Conservation (phyloP, 306 rosid genomes). For the Quercus gilva region DNA sequence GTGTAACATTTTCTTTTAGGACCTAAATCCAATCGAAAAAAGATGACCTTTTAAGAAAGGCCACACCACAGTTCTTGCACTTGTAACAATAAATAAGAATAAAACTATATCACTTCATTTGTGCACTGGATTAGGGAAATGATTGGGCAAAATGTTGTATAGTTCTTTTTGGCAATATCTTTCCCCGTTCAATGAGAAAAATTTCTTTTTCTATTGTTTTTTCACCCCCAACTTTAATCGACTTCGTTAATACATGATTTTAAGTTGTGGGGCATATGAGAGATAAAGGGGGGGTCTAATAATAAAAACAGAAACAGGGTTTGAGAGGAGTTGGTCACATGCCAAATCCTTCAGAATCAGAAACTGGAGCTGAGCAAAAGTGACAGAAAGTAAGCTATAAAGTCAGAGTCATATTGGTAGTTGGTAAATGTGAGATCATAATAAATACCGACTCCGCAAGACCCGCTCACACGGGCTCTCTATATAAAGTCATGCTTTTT, state of each 20-base stretch:
- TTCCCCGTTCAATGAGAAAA: neutral
- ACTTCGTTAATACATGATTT: too few relatives aligned
- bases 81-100: neutral
- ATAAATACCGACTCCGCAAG: conserved; percentile 12
- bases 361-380: neutral
- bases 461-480: neutral
- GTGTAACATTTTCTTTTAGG: neutral
- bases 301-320: neutral
- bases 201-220: too few relatives aligned
- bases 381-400: neutral
- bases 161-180: neutral
- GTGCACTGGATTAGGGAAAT: neutral
- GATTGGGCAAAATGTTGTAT: neutral
- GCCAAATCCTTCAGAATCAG: neutral
- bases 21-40: neutral
- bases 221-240: too few relatives aligned
- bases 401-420: conserved; percentile 6
- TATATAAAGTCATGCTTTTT: neutral
- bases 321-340: neutral
- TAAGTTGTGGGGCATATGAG: too few relatives aligned
- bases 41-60: neutral
- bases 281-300: neutral
- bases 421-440: conserved; percentile 13
- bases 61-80: neutral
- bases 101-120: neutral